A percentile compares a stretch with the other conserved stretches of the same genome.
phyloP scores from a whole-genome alignment of 805 yeast genomes.

The Priceomyces castillae region DNA sequence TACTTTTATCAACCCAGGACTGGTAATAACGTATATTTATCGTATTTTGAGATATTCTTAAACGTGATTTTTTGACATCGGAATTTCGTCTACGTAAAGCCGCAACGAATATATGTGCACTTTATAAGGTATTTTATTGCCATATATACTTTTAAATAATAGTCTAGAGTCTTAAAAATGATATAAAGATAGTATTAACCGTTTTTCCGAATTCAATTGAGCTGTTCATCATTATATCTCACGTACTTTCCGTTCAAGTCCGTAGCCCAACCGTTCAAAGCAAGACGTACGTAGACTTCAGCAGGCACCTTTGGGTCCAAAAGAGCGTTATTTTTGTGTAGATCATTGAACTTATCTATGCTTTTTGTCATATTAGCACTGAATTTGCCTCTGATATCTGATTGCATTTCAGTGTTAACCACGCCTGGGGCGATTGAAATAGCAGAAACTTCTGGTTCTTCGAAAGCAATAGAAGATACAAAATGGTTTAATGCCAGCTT shows the following conservation, averaged over 20 bases:
- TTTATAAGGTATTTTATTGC: too few species aligned
- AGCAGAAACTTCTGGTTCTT: slow-evolving; percentile 56
- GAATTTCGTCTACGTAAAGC: too few species aligned
- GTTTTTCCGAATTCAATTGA: slow-evolving; percentile 6
- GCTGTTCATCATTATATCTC: slow-evolving; percentile 51
- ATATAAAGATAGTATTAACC: too few species aligned
- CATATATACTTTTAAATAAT: too few species aligned
- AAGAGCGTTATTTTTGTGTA: slow-evolving; percentile 57
- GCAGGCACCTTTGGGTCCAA: slow-evolving; percentile 75
- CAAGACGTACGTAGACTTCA: slow-evolving; percentile 62
- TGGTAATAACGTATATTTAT: too few species aligned
- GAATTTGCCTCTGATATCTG: slow-evolving; percentile 64
- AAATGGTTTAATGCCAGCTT: slow-evolving; percentile 89
- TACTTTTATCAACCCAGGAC: too few species aligned
- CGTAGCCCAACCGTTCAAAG: slow-evolving; percentile 53
- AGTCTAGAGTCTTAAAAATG: too few species aligned
- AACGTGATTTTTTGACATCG: too few species aligned
- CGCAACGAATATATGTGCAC: too few species aligned
- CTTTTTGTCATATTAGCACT: slow-evolving; percentile 62
- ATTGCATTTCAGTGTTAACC: slow-evolving; percentile 89
- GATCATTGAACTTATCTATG: slow-evolving; percentile 58
- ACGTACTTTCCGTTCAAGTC: slow-evolving; percentile 66
- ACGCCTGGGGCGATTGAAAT: slow-evolving; percentile 92
- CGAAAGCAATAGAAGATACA: slow-evolving; percentile 62
- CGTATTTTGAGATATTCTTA: too few species aligned